Conservation (phyloP, 805 yeast genomes). For the Nematodospora valgi region DNA sequence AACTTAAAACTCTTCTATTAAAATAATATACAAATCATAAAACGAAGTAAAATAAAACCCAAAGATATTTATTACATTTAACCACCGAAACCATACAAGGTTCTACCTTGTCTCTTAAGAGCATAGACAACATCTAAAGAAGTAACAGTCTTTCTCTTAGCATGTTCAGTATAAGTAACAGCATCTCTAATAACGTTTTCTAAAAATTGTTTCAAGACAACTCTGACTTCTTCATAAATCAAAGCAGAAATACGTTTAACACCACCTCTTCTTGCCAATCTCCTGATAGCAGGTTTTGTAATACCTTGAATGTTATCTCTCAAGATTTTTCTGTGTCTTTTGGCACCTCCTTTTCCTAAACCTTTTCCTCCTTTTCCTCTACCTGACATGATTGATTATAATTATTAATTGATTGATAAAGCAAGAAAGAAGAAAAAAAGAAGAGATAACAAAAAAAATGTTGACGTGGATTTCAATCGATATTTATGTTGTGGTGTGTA, state of each 20-base stretch:
- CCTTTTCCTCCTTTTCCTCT: slow-evolving; percentile 99
- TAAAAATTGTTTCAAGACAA: slow-evolving; percentile 91
- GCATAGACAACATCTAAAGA: slow-evolving; percentile 98
- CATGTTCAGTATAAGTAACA: slow-evolving; percentile 99
- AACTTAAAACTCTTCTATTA: too few species aligned
- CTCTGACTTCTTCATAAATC: slow-evolving; percentile 98
- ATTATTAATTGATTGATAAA: background rate
- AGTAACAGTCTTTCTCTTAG: slow-evolving; percentile 99
- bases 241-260: slow-evolving; percentile 99
- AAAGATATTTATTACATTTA: too few species aligned
- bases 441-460: slow-evolving; percentile 2
- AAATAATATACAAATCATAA: too few species aligned
- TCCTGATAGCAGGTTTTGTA: slow-evolving; percentile 99
- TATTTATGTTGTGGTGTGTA: too few species aligned
- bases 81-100: slow-evolving; percentile 99
- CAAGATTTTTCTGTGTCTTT: slow-evolving; percentile 99
- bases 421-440: slow-evolving; percentile 4
- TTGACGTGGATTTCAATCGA: too few species aligned
- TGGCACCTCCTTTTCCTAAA: slow-evolving; percentile 99
- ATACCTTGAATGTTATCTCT: slow-evolving; percentile 99
- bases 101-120: slow-evolving; percentile 99
- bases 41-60: too few species aligned
- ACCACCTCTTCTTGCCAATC: slow-evolving; percentile 99
- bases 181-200: slow-evolving; percentile 99
- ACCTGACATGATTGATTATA: slow-evolving; percentile 69